Evolutionary conservation across 1,284 basidiomycete genomes (phyloP), one percentile per base, ranked within the genome.

Genomic region (Apiotrichum montevideense): DNA sequence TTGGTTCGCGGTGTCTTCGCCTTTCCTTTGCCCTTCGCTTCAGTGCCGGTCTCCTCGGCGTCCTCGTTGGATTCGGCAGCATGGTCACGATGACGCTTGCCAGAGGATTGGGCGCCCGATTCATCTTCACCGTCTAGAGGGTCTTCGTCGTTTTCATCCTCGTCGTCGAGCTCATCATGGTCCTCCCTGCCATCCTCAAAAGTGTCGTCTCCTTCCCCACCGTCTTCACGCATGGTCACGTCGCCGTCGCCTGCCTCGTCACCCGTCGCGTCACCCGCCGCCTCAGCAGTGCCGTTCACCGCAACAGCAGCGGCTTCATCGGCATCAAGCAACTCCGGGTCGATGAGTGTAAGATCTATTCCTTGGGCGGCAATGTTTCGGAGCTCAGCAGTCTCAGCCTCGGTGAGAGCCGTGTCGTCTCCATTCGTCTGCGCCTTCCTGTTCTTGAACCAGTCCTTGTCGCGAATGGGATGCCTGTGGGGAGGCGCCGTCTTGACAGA

Each of bases 61-160:
- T 21, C 21, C 21, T 21, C 21, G 21, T 21, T 21, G 21, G 21
- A 21, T 21, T 21, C 21, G 21, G 21, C 21, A 21, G 21, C 21
- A 21, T 21, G 21, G 21, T 21, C 21, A 21, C 21, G 21, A 21
- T 21, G 21, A 21, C 21, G 21, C 21, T 21, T 21, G 21, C 21
- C 21, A 21, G 21, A 21, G 37, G 13, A 39, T 13, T 39, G 37
- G 37, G 37, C 37, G 43, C 15, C 43, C 14, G n/a, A 9, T 43
- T n/a, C 41, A n/a, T 29, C 43, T 8, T n/a, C 15, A 8, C 7
- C 11, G 54, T 13, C 37, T 13, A 13, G 37, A 13, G 62, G 34
- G 58, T 61, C 45, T 40, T 63, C 33, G 15, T 53, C 35, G 34
- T 29, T 33, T 54, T 65, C 37, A 55, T 56, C 57, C 39, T 13